Base-by-base conservation (phyloP, 2,329 filamentous ascomycete genomes). In the Xylariomycetidae sp. region DNA sequence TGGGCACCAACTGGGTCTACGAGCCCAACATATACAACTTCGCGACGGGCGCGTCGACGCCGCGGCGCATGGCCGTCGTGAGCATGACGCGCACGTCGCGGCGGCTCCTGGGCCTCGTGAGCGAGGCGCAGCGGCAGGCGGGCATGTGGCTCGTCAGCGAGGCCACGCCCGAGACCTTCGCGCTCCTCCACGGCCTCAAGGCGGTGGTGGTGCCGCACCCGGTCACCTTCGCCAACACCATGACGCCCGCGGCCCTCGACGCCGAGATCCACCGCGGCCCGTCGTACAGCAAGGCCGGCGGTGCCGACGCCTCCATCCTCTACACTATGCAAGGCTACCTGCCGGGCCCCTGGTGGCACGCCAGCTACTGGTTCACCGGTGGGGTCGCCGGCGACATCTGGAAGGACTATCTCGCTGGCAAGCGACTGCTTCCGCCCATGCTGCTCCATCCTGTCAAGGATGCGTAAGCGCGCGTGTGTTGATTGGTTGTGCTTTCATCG, bases 161-260 rank as follows among this genome's bases (percentile, higher is more conserved):
- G 56, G 87, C 88, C 80, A 86, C 80, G 59, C 80, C 82, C 3
- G 72, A 80, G 0, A 74, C 70, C 1, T 71, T 77, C 48, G 80
- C 82, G 1, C 63, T 88, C 3, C 82, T 86, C 46, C 82, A 85
- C 49, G 83, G 83, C 2, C 69, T 85, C 48, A 88, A 88, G 61
- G 83, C 81, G 17, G 78, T 85, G 1, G 83, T 80, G 49, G 85
- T 82, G 2, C 87, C 87, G 0, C 87, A 92, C 45, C 83, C 86
- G 0, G 77, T 89, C 19, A 23, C 15, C 3, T 36, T 47, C 28
- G 19, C 10, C 3, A 27, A 30, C 9, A 13, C 31, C n/a, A 37
- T 38, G 13, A 33, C 15, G 8, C 6, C 27, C 13, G 23, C 40
- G 18, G 32, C 34, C 16, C 26, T 40, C 2, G 41, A 40, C 11